These are phyloP conservation scores for Bombardia bombarda DNA, from an alignment of 495 filamentous ascomycete genomes.

Conservation along the genomic window DNA sequence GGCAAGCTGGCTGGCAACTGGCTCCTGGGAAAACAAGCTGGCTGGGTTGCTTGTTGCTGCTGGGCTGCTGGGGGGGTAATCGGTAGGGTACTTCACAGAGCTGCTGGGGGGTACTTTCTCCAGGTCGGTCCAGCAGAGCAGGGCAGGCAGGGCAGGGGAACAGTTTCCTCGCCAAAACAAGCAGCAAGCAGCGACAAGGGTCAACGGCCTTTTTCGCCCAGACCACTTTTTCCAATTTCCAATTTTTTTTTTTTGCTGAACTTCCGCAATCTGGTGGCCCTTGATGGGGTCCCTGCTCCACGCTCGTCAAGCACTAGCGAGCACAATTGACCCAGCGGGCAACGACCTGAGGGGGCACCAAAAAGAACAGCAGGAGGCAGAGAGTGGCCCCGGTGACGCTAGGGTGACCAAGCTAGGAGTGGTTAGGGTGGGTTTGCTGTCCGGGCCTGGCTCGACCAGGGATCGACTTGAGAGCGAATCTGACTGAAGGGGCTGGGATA, in stretches of 20 bases:
- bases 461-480: constrained; percentile 14
- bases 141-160: constrained; percentile 7
- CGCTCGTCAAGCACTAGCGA: too few species aligned
- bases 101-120: too few species aligned
- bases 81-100: not conserved
- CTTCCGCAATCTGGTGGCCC: not conserved
- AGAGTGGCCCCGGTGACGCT: constrained; percentile 12
- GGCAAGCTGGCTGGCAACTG: constrained; percentile 3
- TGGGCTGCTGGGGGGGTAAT: too few species aligned
- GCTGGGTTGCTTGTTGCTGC: not conserved
- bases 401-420: constrained; percentile 13
- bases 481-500: constrained; percentile 23
- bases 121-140: not conserved
- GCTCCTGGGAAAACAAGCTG: not conserved
- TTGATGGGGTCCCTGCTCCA: not conserved
- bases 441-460: constrained; percentile 17
- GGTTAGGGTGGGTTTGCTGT: constrained; percentile 20
- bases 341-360: too few species aligned
- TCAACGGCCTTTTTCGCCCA: not conserved
- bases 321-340: too few species aligned
- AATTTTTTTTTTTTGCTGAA: not conserved
- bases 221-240: too few species aligned
- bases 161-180: constrained; percentile 6
- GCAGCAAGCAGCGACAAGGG: not conserved
- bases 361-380: constrained; percentile 7